phyloP scores from a whole-genome alignment of 2,329 filamentous ascomycete species.

The Balansia obtecta region DNA sequence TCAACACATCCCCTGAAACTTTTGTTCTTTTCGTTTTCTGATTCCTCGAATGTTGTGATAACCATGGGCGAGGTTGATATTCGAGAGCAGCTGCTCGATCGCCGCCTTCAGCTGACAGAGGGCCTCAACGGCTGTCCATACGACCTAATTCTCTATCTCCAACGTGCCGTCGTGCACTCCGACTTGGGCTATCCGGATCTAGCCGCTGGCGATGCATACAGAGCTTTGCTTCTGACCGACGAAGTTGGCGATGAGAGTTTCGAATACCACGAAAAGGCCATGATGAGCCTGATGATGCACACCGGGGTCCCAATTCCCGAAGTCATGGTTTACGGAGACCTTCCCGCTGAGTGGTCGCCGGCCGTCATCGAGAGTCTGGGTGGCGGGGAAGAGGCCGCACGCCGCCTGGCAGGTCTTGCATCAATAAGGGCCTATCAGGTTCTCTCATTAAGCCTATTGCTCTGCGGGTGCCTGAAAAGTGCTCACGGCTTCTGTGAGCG shows the following conservation, averaged over 20 bases:
- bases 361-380: slow-evolving; percentile 20
- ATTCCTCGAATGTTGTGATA: not conserved
- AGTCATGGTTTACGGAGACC: slow-evolving; percentile 32
- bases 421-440: slow-evolving; percentile 49
- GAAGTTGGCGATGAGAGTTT: slow-evolving; percentile 66
- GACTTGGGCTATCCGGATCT: slow-evolving; percentile 79
- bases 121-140: slow-evolving; percentile 40
- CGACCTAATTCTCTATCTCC: slow-evolving; percentile 51
- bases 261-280: slow-evolving; percentile 65
- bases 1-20: not conserved
- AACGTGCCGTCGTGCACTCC: slow-evolving; percentile 59
- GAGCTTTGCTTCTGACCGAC: slow-evolving; percentile 75
- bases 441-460: slow-evolving; percentile 42
- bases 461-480: slow-evolving; percentile 57
- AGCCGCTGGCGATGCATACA: slow-evolving; percentile 80
- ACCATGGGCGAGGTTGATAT: slow-evolving; percentile 23
- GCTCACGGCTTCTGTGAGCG: slow-evolving; percentile 53
- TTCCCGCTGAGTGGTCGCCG: slow-evolving; percentile 23
- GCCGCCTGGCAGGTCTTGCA: slow-evolving; percentile 33
- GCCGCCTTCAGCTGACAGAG: slow-evolving; percentile 45
- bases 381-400: slow-evolving; percentile 20
- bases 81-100: slow-evolving; percentile 34
- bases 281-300: slow-evolving; percentile 33
- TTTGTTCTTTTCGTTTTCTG: not conserved
- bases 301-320: slow-evolving; percentile 25